Conservation (phyloP, 1,139 yeast genomes). For the Suhomyces yuchorum region DNA sequence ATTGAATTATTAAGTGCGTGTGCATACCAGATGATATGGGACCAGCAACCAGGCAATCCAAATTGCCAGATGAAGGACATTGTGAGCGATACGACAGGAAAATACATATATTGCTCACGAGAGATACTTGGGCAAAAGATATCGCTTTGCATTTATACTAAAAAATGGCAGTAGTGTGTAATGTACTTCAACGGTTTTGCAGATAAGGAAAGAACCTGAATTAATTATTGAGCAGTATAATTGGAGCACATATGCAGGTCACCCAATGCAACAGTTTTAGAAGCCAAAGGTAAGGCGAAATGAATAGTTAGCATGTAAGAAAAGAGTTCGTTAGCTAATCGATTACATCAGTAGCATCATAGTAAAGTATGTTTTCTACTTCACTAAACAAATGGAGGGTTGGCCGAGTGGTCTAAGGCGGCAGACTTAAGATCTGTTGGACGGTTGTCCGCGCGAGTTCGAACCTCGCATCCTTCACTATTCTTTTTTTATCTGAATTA, state of each 20-base stretch:
- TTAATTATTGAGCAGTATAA: too few relatives aligned
- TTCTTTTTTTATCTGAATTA: constrained; percentile 35
- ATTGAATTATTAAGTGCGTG: constrained; percentile 2
- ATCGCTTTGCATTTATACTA: too few relatives aligned
- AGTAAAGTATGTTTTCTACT: not conserved
- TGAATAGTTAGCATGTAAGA: too few relatives aligned
- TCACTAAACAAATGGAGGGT: constrained; percentile 38
- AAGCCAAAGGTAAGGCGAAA: too few relatives aligned
- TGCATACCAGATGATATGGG: not conserved
- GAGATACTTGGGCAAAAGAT: too few relatives aligned
- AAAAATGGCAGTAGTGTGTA: too few relatives aligned
- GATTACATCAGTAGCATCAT: not conserved
- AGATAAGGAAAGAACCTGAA: not conserved
- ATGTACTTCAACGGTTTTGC: too few relatives aligned
- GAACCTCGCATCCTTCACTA: constrained; percentile 81
- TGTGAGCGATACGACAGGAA: too few relatives aligned
- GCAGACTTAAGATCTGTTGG: constrained; percentile 58
- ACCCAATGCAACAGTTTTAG: too few relatives aligned
- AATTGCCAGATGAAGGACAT: not conserved
- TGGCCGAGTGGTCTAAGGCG: constrained; percentile 61
- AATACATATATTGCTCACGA: too few relatives aligned
- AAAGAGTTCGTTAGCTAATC: too few relatives aligned
- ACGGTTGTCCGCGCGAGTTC: constrained; percentile 78
- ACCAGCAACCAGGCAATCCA: not conserved
- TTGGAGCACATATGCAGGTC: too few relatives aligned